Conservation (phyloP, 2,329 filamentous ascomycete genomes). For the Phaeosphaeria sp. region DNA sequence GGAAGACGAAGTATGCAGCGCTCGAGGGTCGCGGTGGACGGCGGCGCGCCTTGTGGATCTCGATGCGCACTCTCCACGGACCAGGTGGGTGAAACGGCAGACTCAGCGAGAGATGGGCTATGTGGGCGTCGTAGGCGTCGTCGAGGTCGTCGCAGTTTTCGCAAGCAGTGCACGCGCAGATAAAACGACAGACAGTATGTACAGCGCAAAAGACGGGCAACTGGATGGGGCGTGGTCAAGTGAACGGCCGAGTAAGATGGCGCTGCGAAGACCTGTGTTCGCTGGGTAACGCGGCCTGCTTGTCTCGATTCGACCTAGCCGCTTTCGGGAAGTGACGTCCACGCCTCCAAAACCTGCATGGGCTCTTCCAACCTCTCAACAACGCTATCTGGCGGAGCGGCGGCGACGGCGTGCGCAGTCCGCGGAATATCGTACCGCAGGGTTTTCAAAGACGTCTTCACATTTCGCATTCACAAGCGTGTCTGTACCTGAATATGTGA, state of each 20-base stretch:
- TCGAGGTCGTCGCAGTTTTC: not conserved
- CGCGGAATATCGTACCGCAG: too few species aligned
- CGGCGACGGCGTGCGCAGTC: not conserved
- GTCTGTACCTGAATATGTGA: too few species aligned
- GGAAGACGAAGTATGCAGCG: constrained; percentile 5
- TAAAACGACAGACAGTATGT: not conserved
- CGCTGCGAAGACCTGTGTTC: not conserved
- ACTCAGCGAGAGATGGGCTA: not conserved
- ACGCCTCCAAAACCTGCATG: too few species aligned
- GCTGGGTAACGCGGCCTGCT: not conserved
- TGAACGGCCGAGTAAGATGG: not conserved
- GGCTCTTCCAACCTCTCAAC: not conserved
- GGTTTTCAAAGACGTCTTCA: too few species aligned
- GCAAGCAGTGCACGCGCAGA: not conserved
- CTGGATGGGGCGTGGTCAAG: not conserved
- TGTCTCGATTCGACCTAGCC: too few species aligned
- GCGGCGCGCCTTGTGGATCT: constrained; percentile 18
- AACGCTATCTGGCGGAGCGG: not conserved
- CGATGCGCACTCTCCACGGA: constrained; percentile 8
- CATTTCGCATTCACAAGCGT: too few species aligned
- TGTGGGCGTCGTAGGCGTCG: not conserved
- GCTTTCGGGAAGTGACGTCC: too few species aligned
- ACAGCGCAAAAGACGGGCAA: not conserved
- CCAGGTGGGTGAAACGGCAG: constrained; percentile 2
- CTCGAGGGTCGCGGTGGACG: constrained; percentile 4